Evolutionary conservation across 2,329 filamentous ascomycete species (phyloP).

Genomic region (Madurella fahalii): DNA sequence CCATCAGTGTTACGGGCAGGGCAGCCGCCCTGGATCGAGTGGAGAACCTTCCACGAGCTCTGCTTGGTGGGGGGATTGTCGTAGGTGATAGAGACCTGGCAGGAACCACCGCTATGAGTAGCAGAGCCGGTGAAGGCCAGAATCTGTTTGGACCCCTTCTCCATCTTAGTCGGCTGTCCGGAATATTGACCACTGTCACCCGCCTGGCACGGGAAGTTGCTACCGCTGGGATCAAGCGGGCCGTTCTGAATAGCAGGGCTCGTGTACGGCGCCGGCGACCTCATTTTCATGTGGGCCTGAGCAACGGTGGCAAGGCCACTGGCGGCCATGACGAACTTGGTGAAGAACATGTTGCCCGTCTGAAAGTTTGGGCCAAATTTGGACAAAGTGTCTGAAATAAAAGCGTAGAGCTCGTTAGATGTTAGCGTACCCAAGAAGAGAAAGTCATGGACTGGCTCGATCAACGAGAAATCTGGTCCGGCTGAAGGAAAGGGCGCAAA

Average conservation of each 20-base stretch:
- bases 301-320: slow-evolving; percentile 55
- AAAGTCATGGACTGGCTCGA: slow-evolving; percentile 23
- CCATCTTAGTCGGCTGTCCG: slow-evolving; percentile 54
- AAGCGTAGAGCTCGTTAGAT: slow-evolving; percentile 23
- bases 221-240: slow-evolving; percentile 58
- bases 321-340: slow-evolving; percentile 46
- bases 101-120: slow-evolving; percentile 86
- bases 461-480: slow-evolving; percentile 24
- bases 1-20: slow-evolving; percentile 56
- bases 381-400: slow-evolving; percentile 40
- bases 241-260: slow-evolving; percentile 46
- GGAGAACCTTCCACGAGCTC: slow-evolving; percentile 81
- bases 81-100: slow-evolving; percentile 82
- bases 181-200: slow-evolving; percentile 42
- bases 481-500: slow-evolving; percentile 3
- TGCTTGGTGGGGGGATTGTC: slow-evolving; percentile 63
- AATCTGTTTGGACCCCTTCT: slow-evolving; percentile 56
- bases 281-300: slow-evolving; percentile 74
- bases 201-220: slow-evolving; percentile 80
- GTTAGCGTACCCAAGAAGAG: slow-evolving; percentile 22
- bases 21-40: slow-evolving; percentile 83
- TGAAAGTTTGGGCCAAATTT: neutral
- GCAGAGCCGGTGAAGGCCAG: slow-evolving; percentile 68
- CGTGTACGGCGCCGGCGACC: slow-evolving; percentile 60
- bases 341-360: slow-evolving; percentile 45